A percentile compares a stretch with the other conserved stretches of the same genome.
phyloP scores from a whole-genome alignment of 2,329 filamentous ascomycete genomes.

The Neurospora sp. region DNA sequence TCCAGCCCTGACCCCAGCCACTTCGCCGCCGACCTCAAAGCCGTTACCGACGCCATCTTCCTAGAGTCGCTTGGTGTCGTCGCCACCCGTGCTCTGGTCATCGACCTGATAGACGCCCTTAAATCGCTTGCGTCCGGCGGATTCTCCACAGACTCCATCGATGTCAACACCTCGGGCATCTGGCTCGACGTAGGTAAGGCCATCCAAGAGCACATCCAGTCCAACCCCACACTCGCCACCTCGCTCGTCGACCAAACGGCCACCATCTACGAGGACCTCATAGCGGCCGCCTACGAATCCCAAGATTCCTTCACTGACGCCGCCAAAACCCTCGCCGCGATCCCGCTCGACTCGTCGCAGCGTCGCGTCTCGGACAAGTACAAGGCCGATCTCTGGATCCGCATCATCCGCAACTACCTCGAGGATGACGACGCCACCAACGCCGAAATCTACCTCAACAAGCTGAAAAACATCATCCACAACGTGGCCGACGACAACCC shows the following conservation, averaged over 20 bases:
- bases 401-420: constrained; percentile 87
- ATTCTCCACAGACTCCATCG: neutral
- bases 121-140: constrained; percentile 32
- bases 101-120: constrained; percentile 37
- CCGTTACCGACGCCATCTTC: constrained; percentile 17
- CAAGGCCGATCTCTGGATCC: constrained; percentile 80
- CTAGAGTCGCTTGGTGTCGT: constrained; percentile 19
- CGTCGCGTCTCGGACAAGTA: constrained; percentile 73
- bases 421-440: constrained; percentile 85
- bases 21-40: constrained; percentile 16
- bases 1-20: constrained; percentile 3
- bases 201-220: constrained; percentile 56
- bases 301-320: constrained; percentile 74
- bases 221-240: constrained; percentile 42
- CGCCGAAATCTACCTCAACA: constrained; percentile 84
- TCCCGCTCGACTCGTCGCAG: constrained; percentile 83
- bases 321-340: constrained; percentile 68
- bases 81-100: constrained; percentile 19
- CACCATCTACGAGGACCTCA: constrained; percentile 59
- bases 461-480: constrained; percentile 86
- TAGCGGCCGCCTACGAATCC: constrained; percentile 74
- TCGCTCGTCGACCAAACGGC: constrained; percentile 82
- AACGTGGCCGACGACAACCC: constrained; percentile 64
- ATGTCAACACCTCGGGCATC: constrained; percentile 37
- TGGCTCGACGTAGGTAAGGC: constrained; percentile 69